phyloP scores from a whole-genome alignment of 306 rosid species.

The Astragalus membranaceus region DNA sequence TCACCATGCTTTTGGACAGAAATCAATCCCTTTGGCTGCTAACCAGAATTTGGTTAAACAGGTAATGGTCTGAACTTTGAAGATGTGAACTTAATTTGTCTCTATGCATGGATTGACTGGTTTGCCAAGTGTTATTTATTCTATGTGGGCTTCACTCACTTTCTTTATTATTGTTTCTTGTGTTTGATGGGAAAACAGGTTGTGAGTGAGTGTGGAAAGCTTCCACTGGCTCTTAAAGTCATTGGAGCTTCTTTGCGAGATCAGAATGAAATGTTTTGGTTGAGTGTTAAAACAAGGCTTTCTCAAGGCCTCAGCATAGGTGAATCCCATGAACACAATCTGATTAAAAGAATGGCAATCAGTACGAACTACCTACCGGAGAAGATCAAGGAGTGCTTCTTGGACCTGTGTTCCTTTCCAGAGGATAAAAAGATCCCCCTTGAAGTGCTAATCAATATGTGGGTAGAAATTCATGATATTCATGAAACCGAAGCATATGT shows the following conservation, averaged over 20 bases:
- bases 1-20: conserved; percentile 81
- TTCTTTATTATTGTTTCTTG: background rate
- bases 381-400: conserved; percentile 70
- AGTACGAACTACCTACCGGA: conserved; percentile 45
- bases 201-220: conserved; percentile 81
- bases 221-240: conserved; percentile 95
- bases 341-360: conserved; percentile 67
- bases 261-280: conserved; percentile 72
- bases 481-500: conserved; percentile 62
- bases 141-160: background rate
- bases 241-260: conserved; percentile 82
- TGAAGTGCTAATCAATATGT: conserved; percentile 65
- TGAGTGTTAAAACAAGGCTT: conserved; percentile 53
- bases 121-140: background rate
- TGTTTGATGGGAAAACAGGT: conserved; percentile 31
- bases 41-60: conserved; percentile 66
- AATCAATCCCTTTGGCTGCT: conserved; percentile 49
- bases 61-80: conserved; percentile 34
- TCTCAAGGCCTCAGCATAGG: conserved; percentile 67
- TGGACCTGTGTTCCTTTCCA: conserved; percentile 77
- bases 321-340: conserved; percentile 58
- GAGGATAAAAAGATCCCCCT: conserved; percentile 86
- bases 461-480: conserved; percentile 78
- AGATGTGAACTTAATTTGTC: background rate
- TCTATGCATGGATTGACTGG: background rate